These are phyloP conservation scores for Entomortierella parvispora DNA, from an alignment of 192 early-diverging fungal species.

Conservation along the genomic window DNA sequence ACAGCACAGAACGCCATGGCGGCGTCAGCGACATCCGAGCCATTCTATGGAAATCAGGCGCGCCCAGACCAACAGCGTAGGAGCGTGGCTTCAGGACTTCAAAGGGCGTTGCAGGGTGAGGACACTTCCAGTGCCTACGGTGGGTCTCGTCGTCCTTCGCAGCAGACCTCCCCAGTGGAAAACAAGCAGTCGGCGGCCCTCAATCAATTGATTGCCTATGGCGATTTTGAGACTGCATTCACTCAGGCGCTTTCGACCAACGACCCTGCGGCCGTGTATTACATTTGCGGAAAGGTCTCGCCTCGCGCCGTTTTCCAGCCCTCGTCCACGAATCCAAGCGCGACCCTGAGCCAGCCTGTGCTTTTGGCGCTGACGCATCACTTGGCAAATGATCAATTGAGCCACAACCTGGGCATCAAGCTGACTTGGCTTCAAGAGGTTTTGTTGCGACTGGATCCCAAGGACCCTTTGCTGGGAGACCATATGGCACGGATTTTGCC, in stretches of 20 bases:
- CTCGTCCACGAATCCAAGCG: constrained; percentile 18
- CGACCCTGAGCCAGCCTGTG: constrained; percentile 53
- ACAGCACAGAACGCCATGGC: neutral
- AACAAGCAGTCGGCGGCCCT: constrained; percentile 24
- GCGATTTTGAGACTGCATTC: constrained; percentile 43
- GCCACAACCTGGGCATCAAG: constrained; percentile 44
- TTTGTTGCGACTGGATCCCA: constrained; percentile 28
- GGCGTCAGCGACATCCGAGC: constrained; percentile 19
- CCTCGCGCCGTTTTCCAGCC: constrained; percentile 51
- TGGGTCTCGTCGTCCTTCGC: constrained; percentile 48
- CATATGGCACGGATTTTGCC: constrained; percentile 50
- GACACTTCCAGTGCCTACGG: constrained; percentile 15
- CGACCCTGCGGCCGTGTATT: constrained; percentile 40
- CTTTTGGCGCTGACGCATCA: constrained; percentile 56
- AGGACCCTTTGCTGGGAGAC: constrained; percentile 41
- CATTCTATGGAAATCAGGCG: constrained; percentile 3
- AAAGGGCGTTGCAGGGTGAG: constrained; percentile 41
- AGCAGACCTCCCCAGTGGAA: constrained; percentile 31
- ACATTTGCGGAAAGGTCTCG: constrained; percentile 50
- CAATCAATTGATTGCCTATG: constrained; percentile 40
- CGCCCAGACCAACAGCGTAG: constrained; percentile 27
- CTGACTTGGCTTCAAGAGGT: constrained; percentile 34
- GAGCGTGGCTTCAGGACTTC: constrained; percentile 35
- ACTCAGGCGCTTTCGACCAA: constrained; percentile 54
- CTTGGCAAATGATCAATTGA: constrained; percentile 47